phyloP scores from a whole-genome alignment of 2,329 filamentous ascomycete species.

The Aspergillus sp. region DNA sequence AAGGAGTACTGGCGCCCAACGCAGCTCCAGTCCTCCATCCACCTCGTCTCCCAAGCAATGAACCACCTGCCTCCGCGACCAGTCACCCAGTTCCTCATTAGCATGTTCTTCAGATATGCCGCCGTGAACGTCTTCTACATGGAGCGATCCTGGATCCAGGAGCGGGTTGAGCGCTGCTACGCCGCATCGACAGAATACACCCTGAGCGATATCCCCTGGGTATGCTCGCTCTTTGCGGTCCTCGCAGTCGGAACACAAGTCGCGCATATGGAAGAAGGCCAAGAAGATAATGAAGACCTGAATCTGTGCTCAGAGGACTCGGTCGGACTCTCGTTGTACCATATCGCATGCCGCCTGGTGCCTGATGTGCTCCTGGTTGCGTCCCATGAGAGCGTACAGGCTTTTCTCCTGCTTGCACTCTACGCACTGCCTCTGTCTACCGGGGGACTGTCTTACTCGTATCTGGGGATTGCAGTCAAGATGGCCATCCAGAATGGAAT shows the following conservation, averaged over 20 bases:
- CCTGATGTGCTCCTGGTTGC: conserved; percentile 55
- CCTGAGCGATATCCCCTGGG: not conserved
- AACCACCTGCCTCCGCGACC: conserved; percentile 31
- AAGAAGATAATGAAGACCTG: conserved; percentile 10
- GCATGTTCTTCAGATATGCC: conserved; percentile 34
- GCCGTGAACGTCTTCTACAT: conserved; percentile 37
- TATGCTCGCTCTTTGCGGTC: not conserved
- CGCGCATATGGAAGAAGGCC: conserved; percentile 28
- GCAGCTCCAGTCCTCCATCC: conserved; percentile 29
- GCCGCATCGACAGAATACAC: not conserved
- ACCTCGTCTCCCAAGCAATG: conserved; percentile 23
- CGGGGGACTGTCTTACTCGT: conserved; percentile 53
- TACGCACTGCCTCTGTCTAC: conserved; percentile 51
- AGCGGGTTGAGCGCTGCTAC: conserved; percentile 29
- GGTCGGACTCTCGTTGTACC: conserved; percentile 53
- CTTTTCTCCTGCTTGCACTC: conserved; percentile 35
- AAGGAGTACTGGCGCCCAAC: conserved; percentile 33
- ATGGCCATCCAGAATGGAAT: conserved; percentile 58
- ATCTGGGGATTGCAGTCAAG: conserved; percentile 53
- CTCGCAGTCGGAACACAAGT: conserved; percentile 39
- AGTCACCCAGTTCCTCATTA: conserved; percentile 32
- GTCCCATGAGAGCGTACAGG: conserved; percentile 56
- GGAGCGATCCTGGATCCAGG: conserved; percentile 27
- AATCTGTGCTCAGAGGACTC: conserved; percentile 41
- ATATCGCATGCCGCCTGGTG: conserved; percentile 51